Base-by-base conservation (phyloP, 148 eudicot genomes). In the Fagopyrum esculentum region DNA sequence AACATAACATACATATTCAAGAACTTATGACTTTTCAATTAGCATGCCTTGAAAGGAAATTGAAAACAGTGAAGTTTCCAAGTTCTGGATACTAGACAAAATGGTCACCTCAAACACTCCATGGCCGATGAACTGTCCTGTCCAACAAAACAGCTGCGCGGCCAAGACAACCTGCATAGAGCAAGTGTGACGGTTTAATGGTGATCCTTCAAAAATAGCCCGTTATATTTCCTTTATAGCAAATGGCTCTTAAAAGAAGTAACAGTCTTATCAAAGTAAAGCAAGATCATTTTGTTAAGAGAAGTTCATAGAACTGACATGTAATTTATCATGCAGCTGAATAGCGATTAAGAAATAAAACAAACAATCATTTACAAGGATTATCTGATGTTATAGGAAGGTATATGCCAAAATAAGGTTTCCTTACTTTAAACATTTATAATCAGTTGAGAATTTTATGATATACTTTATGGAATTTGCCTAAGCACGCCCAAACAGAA, bases 41-140 rank as follows among this genome's bases (percentile, higher is more conserved):
- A 40, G 6, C 44, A 30, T 63, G 12, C 29, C 3, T 30, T 55
- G 26, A 7, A 29, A 11, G 19, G 45, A 19, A 63, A 63, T 15
- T 16, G 16, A 9, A 63, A 63, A 11, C 29, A 56, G 26, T 22
- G 3, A 17, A 56, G 8, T 56, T 19, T 9, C 61, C 6, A 2
- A 15, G 10, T 60, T 29, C 8, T 4, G 6, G 45, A 11, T 29
- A 63, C 44, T 8, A 11, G 50, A 4, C n/a, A n/a, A 60, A 29
- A 12, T 55, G 52, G 10, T 63, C 45, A 90, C 98, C 98, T 95
- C 98, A 79, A 89, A 95, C 44, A 95, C 88, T 43, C 98, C 98
- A 79, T 95, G 98, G 73, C 97, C 98, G 10, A 95, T 72, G 78
- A 95, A 90, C 76, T 95, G 98, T 19, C 82, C 86, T 12, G 91